Percentiles rank a stretch among this genome's conserved stretches.
phyloP scores from a whole-genome alignment of 371 early-diverging fungal genomes.

The Mucor circinelloides region DNA sequence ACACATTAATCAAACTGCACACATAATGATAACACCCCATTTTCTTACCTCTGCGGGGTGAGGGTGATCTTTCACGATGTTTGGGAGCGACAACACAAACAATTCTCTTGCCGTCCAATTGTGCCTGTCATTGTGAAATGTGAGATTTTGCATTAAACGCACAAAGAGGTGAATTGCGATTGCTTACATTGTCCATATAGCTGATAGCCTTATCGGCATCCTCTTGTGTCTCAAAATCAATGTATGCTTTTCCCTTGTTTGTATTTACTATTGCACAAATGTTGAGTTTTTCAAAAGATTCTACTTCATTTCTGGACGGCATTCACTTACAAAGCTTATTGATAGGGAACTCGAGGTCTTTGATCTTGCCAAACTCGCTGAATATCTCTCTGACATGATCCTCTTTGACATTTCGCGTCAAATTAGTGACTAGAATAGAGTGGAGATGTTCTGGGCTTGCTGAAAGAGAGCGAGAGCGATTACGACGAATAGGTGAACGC shows the following conservation, averaged over 20 bases:
- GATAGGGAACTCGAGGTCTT: constrained; percentile 43
- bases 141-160: not conserved
- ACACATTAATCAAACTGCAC: not conserved
- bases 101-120: constrained; percentile 55
- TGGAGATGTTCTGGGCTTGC: constrained; percentile 22
- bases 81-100: constrained; percentile 33
- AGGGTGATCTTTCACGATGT: constrained; percentile 33
- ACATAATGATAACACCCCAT: not conserved
- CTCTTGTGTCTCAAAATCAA: constrained; percentile 59
- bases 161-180: not conserved
- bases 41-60: constrained; percentile 36
- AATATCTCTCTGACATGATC: constrained; percentile 56
- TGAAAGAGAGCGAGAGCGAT: constrained; percentile 19
- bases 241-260: constrained; percentile 58
- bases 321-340: constrained; percentile 39
- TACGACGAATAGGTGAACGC: constrained; percentile 20
- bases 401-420: constrained; percentile 50
- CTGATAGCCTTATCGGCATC: constrained; percentile 58
- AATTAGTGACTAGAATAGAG: constrained; percentile 32
- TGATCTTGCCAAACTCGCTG: constrained; percentile 40
- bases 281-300: not conserved
- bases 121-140: constrained; percentile 38
- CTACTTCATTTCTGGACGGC: not conserved
- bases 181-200: constrained; percentile 56
- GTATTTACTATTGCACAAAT: constrained; percentile 36